phyloP scores from a whole-genome alignment of 805 yeast genomes.

The Teunomyces gatunensis region DNA sequence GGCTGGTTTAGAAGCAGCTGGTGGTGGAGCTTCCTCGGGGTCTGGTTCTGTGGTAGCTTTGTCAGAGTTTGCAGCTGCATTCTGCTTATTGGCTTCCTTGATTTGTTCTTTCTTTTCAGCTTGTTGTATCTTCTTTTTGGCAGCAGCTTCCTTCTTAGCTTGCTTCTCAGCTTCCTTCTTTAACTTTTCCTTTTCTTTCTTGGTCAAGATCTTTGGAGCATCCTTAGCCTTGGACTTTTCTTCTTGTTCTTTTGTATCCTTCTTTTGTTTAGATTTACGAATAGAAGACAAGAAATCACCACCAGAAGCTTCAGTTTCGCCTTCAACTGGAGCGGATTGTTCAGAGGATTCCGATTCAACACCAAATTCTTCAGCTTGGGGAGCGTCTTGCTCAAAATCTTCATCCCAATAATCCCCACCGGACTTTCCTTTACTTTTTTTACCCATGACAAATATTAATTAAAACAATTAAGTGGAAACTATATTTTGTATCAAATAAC shows the following conservation, averaged over 20 bases:
- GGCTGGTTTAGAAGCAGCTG: slow-evolving; percentile 19
- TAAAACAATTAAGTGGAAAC: not conserved
- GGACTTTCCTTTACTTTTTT: slow-evolving; percentile 60
- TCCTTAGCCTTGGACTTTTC: slow-evolving; percentile 48
- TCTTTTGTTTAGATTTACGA: slow-evolving; percentile 75
- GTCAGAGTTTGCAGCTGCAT: slow-evolving; percentile 36
- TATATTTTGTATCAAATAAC: not conserved
- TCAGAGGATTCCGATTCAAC: slow-evolving; percentile 22
- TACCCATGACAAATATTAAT: slow-evolving; percentile 40
- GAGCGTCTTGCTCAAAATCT: slow-evolving; percentile 45
- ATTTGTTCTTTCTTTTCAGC: slow-evolving; percentile 58
- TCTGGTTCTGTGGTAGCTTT: slow-evolving; percentile 35
- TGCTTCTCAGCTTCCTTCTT: slow-evolving; percentile 91
- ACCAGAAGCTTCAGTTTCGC: slow-evolving; percentile 19
- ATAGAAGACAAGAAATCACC: slow-evolving; percentile 77
- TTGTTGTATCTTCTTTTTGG: slow-evolving; percentile 73
- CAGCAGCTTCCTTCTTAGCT: slow-evolving; percentile 86
- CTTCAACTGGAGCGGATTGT: slow-evolving; percentile 16
- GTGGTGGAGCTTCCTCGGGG: slow-evolving; percentile 31
- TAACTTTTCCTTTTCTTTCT: slow-evolving; percentile 93
- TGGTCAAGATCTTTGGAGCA: slow-evolving; percentile 77
- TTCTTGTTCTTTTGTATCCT: slow-evolving; percentile 64
- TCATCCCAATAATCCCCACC: slow-evolving; percentile 81
- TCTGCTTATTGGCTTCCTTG: slow-evolving; percentile 45
- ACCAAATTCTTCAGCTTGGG: slow-evolving; percentile 36